Percentiles rank a stretch among this genome's conserved stretches.
Conservation (phyloP, 129 eudicot genomes). For the Arctium lappa region DNA sequence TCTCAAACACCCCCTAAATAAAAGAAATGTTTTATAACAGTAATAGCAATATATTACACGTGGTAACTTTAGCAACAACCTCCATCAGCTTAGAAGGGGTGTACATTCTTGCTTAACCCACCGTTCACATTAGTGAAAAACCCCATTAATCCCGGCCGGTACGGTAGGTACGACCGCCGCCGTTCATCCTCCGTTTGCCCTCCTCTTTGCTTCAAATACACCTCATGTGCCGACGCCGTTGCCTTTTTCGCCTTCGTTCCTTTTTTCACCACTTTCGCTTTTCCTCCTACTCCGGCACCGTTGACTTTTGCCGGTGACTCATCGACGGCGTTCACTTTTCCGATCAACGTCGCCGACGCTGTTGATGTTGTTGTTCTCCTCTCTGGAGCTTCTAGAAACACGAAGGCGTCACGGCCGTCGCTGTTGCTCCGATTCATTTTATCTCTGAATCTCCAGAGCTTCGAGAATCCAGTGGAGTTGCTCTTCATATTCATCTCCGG, state of each 20-base stretch:
- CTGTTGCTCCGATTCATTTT: slow-evolving; percentile 62
- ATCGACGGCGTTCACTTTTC: slow-evolving; percentile 16
- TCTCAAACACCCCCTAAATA: background rate
- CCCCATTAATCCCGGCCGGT: slow-evolving; percentile 78
- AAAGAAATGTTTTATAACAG: background rate
- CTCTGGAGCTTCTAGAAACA: slow-evolving; percentile 46
- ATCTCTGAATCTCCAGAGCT: slow-evolving; percentile 76
- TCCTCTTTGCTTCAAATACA: slow-evolving; percentile 50
- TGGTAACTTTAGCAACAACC: background rate
- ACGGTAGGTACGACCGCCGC: slow-evolving; percentile 73
- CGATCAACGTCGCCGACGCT: background rate
- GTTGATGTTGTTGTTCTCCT: background rate
- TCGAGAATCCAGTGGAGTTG: slow-evolving; percentile 95
- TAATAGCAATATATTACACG: slow-evolving; percentile 1
- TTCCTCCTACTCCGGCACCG: slow-evolving; percentile 13
- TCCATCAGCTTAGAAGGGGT: slow-evolving; percentile 46
- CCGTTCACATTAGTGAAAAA: slow-evolving; percentile 80
- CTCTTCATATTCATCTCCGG: slow-evolving; percentile 70
- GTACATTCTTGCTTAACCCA: slow-evolving; percentile 73
- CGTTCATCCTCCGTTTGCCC: slow-evolving; percentile 44
- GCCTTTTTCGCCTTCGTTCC: slow-evolving; percentile 33
- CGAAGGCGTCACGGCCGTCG: slow-evolving; percentile 91
- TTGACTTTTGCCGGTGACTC: slow-evolving; percentile 17
- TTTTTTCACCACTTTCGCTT: slow-evolving; percentile 24
- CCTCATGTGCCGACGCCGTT: slow-evolving; percentile 63